phyloP scores from a whole-genome alignment of 2,329 filamentous ascomycete genomes.

The Colletotrichum filicis region DNA sequence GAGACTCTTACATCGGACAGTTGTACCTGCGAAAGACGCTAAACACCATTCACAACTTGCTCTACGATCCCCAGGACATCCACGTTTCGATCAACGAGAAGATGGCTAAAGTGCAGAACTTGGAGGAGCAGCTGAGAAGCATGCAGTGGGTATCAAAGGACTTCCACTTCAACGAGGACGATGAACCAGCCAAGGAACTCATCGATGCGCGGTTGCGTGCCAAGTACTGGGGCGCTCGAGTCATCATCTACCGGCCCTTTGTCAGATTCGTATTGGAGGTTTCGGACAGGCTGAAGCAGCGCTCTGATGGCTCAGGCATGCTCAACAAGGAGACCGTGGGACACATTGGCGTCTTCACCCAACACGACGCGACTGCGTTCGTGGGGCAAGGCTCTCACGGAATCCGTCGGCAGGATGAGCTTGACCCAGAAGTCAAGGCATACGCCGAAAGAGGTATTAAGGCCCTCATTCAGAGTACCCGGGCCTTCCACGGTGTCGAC shows the following conservation, averaged over 20 bases:
- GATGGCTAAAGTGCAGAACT: constrained; percentile 55
- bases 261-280: constrained; percentile 66
- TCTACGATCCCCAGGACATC: constrained; percentile 59
- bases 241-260: constrained; percentile 89
- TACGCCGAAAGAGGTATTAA: constrained; percentile 73
- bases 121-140: constrained; percentile 34
- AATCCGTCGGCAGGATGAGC: constrained; percentile 40
- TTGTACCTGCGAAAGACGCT: constrained; percentile 72
- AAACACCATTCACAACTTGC: constrained; percentile 69
- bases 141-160: constrained; percentile 59
- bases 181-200: constrained; percentile 79
- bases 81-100: constrained; percentile 46
- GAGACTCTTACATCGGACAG: constrained; percentile 71
- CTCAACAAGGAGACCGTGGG: constrained; percentile 45
- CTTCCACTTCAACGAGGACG: constrained; percentile 71
- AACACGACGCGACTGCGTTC: constrained; percentile 8
- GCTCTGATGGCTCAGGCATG: constrained; percentile 8
- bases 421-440: constrained; percentile 40
- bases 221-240: constrained; percentile 93
- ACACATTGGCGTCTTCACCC: constrained; percentile 46
- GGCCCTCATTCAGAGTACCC: constrained; percentile 85
- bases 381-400: constrained; percentile 1
- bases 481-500: constrained; percentile 77
- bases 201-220: constrained; percentile 85
- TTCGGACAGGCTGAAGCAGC: constrained; percentile 49